These are phyloP conservation scores for Simplicillium sp. DNA, from an alignment of 2,329 filamentous ascomycete genomes.

Conservation along the genomic window DNA sequence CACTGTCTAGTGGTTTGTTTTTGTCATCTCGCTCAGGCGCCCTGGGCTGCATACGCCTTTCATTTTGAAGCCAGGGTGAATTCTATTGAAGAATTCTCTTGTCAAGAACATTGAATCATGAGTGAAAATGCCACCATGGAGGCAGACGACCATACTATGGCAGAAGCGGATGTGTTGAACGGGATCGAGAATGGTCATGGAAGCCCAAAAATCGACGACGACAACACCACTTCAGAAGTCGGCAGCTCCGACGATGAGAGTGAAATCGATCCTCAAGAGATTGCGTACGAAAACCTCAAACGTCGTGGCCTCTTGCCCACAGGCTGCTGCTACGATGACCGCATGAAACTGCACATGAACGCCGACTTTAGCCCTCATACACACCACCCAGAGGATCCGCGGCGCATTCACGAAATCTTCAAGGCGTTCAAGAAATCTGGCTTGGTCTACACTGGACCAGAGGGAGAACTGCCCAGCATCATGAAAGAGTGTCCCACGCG, in stretches of 20 bases:
- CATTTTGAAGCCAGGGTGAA: too few relatives aligned
- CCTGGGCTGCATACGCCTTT: too few relatives aligned
- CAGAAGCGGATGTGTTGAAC: constrained; percentile 6
- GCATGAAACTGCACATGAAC: constrained; percentile 94
- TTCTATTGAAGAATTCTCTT: too few relatives aligned
- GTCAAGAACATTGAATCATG: too few relatives aligned
- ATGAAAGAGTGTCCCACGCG: constrained; percentile 44
- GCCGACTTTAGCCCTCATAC: constrained; percentile 63
- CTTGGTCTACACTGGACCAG: constrained; percentile 56
- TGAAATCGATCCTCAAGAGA: constrained; percentile 24
- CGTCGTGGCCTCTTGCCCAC: constrained; percentile 51
- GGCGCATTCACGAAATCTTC: constrained; percentile 88
- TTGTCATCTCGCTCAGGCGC: too few relatives aligned
- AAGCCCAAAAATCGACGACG: constrained; percentile 4
- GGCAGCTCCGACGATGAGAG: constrained; percentile 24
- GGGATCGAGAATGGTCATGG: constrained; percentile 8
- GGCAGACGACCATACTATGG: constrained; percentile 6
- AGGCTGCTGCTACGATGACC: constrained; percentile 80
- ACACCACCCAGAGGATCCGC: constrained; percentile 88
- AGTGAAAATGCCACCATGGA: background rate
- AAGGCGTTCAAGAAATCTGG: constrained; percentile 76
- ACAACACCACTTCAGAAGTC: constrained; percentile 17
- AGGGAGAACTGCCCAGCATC: constrained; percentile 41
- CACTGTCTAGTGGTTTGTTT: too few relatives aligned
- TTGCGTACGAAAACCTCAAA: constrained; percentile 26